Evolutionary conservation across 164 flowering plant genomes (phyloP).

Genomic region (Pachysandra terminalis): DNA sequence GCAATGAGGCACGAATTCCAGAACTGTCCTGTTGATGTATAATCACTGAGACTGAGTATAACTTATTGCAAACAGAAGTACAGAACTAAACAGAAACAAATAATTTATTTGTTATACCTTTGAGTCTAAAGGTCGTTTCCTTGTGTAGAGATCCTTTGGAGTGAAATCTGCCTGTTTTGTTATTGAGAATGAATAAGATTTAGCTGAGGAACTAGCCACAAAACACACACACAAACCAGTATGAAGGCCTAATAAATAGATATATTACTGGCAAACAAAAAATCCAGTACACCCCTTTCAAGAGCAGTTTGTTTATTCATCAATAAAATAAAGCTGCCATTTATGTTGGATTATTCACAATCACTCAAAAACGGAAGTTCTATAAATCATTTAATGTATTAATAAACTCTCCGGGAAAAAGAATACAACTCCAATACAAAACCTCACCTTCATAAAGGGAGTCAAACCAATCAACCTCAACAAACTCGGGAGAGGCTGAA

Average conservation of each 20-base stretch:
- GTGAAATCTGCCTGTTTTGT: conserved; percentile 89
- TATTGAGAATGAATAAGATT: conserved; percentile 13
- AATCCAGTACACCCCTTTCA: neutral
- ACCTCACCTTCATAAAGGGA: conserved; percentile 74
- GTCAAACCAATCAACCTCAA: conserved; percentile 70
- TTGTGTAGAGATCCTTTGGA: conserved; percentile 69
- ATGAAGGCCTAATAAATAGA: neutral
- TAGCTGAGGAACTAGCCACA: neutral
- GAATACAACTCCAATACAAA: neutral
- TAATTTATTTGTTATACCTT: conserved; percentile 47
- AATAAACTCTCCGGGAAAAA: neutral
- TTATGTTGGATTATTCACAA: neutral
- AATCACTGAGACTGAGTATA: conserved; percentile 6
- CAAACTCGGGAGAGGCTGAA: conserved; percentile 86
- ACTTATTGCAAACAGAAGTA: conserved; percentile 2
- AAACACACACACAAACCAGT: neutral
- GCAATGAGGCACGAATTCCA: conserved; percentile 34
- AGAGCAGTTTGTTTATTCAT: too few species aligned
- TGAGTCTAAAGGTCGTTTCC: conserved; percentile 63
- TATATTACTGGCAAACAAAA: neutral
- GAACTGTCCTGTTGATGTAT: conserved; percentile 49
- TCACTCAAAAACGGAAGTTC: too few species aligned
- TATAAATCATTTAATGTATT: too few species aligned
- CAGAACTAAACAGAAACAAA: conserved; percentile 2
- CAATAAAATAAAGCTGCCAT: neutral